A percentile compares a stretch with the other conserved stretches of the same genome.
Conservation (phyloP, 2,329 filamentous ascomycete species). For the Coleophoma cylindrospora region DNA sequence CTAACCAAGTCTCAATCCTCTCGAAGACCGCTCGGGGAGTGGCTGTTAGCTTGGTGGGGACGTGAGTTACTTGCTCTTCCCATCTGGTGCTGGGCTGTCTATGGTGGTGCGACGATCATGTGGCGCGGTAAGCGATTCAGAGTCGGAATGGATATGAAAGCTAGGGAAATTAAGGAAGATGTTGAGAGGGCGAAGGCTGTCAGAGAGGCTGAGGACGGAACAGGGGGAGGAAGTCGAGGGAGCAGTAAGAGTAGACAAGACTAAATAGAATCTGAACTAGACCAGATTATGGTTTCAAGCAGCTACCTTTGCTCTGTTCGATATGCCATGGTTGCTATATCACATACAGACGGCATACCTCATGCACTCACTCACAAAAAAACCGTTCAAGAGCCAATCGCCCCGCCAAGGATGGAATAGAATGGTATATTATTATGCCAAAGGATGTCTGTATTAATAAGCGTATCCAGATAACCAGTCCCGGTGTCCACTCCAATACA, state of each 20-base stretch:
- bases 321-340: no score
- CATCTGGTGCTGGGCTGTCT: conserved; percentile 86
- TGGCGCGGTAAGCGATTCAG: conserved; percentile 84
- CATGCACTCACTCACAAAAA: no score
- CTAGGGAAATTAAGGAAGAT: conserved; percentile 43
- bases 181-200: conserved; percentile 2
- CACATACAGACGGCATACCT: no score
- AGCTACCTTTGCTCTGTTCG: no score
- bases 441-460: no score
- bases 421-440: no score
- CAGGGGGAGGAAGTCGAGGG: conserved; percentile 2
- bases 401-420: no score
- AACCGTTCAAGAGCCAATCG: no score
- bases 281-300: no score
- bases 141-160: conserved; percentile 80
- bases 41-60: conserved; percentile 79
- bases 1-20: conserved; percentile 41
- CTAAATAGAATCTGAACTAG: conserved; percentile 1
- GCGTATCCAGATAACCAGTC: no score
- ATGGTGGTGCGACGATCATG: conserved; percentile 78
- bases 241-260: conserved; percentile 22
- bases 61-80: conserved; percentile 79
- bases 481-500: no score
- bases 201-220: conserved; percentile 9
- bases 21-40: conserved; percentile 58